A percentile compares a stretch with the other conserved stretches of the same genome.
Conservation (phyloP, 2,329 filamentous ascomycete genomes). For the Trichoderma gracile region DNA sequence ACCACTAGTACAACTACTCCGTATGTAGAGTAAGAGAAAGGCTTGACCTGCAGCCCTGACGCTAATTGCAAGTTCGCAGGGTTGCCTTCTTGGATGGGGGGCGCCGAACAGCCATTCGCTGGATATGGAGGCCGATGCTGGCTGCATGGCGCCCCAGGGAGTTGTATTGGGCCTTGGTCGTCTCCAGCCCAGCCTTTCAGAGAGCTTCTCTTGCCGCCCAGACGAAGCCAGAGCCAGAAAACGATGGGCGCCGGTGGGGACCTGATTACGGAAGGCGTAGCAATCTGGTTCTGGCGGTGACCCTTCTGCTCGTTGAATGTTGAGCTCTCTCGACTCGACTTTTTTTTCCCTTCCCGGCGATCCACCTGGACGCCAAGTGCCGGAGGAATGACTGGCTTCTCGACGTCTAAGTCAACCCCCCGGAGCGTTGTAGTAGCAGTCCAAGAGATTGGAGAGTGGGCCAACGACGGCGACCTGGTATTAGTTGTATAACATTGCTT, state of each 20-base stretch:
- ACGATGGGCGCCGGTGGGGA: constrained; percentile 27
- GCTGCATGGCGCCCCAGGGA: constrained; percentile 29
- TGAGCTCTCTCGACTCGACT: neutral
- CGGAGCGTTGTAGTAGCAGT: neutral
- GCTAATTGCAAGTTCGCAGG: constrained; percentile 24
- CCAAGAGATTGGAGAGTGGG: constrained; percentile 5
- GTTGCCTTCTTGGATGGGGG: constrained; percentile 17
- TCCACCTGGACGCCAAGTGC: constrained; percentile 18
- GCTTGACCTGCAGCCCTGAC: constrained; percentile 24
- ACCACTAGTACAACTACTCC: too few relatives aligned
- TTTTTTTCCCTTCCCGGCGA: neutral
- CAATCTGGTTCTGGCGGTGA: constrained; percentile 22
- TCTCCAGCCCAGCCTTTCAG: constrained; percentile 41
- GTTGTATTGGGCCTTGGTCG: constrained; percentile 19
- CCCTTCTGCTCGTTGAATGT: neutral
- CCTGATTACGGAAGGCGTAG: constrained; percentile 13
- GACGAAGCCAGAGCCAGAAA: constrained; percentile 28
- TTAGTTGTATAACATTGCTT: neutral
- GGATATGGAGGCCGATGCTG: constrained; percentile 21
- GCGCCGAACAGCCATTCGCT: constrained; percentile 21
- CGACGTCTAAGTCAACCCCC: constrained; percentile 1
- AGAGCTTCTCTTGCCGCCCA: constrained; percentile 43
- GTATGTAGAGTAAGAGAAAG: neutral
- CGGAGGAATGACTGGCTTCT: constrained; percentile 5
- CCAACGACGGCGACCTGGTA: neutral